These are phyloP conservation scores for Henckelia pumila DNA, from an alignment of 257 asterid species.

Conservation along the genomic window DNA sequence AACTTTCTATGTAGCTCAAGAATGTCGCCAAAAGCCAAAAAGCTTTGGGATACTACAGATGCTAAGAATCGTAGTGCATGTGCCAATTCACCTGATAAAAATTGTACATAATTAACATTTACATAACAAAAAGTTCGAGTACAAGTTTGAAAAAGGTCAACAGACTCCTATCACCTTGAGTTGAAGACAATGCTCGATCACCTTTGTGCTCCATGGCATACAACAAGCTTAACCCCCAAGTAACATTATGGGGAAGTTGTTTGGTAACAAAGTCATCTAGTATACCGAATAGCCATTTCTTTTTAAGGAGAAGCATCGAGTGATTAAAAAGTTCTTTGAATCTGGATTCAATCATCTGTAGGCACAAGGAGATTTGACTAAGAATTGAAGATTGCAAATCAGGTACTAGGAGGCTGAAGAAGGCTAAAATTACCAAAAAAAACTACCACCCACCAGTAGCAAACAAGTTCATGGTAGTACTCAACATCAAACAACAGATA, in stretches of 20 bases:
- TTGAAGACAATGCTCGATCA: conserved; percentile 87
- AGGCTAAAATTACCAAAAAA: conserved; percentile 4
- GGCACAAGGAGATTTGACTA: conserved; percentile 21
- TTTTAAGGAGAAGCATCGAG: conserved; percentile 75
- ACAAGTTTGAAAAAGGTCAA: conserved; percentile 3
- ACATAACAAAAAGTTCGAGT: conserved; percentile 3
- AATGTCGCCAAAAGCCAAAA: conserved; percentile 98
- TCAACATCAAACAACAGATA: conserved; percentile 6
- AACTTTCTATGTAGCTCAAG: conserved; percentile 93
- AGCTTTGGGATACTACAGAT: conserved; percentile 99
- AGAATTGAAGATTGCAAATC: conserved; percentile 11
- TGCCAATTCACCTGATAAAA: conserved; percentile 82
- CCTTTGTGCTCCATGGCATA: conserved; percentile 97
- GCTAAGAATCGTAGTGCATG: conserved; percentile 96
- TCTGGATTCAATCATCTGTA: conserved; percentile 91
- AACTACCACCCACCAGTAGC: conserved; percentile 11
- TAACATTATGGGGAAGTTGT: conserved; percentile 98
- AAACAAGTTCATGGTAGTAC: conserved; percentile 11
- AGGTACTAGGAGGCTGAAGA: conserved; percentile 18
- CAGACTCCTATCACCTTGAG: conserved; percentile 69
- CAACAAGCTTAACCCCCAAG: conserved; percentile 96
- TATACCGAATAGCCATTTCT: conserved; percentile 90
- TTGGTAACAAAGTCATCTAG: conserved; percentile 91
- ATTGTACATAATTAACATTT: conserved; percentile 7
- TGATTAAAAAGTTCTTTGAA: conserved; percentile 74